phyloP scores from a whole-genome alignment of 2,329 filamentous ascomycete species.

The Aspergillus chevalieri region DNA sequence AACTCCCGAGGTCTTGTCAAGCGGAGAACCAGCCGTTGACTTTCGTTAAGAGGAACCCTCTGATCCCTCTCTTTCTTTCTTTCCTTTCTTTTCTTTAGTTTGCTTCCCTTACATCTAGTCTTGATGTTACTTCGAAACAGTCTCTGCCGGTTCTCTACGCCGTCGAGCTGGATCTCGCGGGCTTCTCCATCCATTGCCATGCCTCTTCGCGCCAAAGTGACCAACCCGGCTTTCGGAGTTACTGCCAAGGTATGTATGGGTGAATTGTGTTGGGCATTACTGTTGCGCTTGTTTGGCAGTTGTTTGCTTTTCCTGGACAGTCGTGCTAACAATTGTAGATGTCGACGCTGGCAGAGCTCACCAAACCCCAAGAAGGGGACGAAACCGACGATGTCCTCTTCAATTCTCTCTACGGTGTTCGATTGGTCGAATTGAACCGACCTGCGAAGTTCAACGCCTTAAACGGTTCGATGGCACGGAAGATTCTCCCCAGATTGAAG shows the following conservation, averaged over 20 bases:
- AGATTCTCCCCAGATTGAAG: constrained; percentile 80
- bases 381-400: constrained; percentile 89
- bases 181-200: constrained; percentile 46
- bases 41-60: constrained; percentile 2
- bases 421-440: constrained; percentile 89
- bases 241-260: constrained; percentile 46
- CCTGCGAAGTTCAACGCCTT: constrained; percentile 88
- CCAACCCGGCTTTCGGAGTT: constrained; percentile 52
- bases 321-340: constrained; percentile 31
- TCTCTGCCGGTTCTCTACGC: constrained; percentile 32
- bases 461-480: constrained; percentile 88
- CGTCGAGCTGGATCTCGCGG: constrained; percentile 45
- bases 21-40: not conserved
- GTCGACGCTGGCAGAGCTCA: constrained; percentile 31
- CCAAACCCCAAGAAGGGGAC: constrained; percentile 59
- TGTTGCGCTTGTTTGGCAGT: too few relatives aligned
- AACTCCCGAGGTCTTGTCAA: constrained; percentile 26
- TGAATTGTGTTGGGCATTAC: too few relatives aligned
- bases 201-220: constrained; percentile 74
- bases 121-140: constrained; percentile 41
- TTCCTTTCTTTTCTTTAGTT: constrained; percentile 6
- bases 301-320: not conserved
- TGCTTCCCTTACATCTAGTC: constrained; percentile 16
- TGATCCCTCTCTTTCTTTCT: constrained; percentile 11
- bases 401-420: constrained; percentile 78